Evolutionary conservation across 176 grass and related monocot species (phyloP), one percentile per base, ranked within the genome.

Genomic region (Miscanthus lutarioriparius): DNA sequence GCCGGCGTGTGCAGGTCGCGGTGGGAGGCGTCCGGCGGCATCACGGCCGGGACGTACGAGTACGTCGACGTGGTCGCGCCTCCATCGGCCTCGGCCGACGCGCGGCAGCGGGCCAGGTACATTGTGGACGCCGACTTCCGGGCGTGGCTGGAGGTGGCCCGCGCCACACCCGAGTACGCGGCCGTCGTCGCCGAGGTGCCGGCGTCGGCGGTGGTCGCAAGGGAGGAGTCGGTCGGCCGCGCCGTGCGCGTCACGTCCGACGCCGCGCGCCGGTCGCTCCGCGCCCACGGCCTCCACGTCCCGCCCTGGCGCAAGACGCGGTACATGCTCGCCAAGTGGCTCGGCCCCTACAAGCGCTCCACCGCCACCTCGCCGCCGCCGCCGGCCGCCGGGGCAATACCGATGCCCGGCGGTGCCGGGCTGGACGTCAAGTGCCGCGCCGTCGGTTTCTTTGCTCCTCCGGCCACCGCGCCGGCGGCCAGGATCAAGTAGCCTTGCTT

Each of bases 281-380:
- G 91, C 17, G 59, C 82, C 6, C 85, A 82, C 3, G 91, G 85
- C 20, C 89, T 98, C 54, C 92, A 98, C 85, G 82, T 98, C 43
- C 95, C 95, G 30, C 92, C 95, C 23, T 98, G 95, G 95, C 78
- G 95, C 37, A 98, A 98, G 85, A 93, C 75, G 16, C 82, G 92
- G 1, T 95, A 91, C 88, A 93, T 98, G 92, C 87, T 91, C 51
- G 92, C 92, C 90, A 98, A 98, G 86, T 98, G 95, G 92, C 95
- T 98, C 41, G 95, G 89, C 0, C 85, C 91, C 2, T 98, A 98
- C 87, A 92, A 94, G 74, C 75, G 97, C 44, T 91, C 87, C 17
- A 90, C 88, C 15, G 81, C 75, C 38, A 74, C 83, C 23, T 33
- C 83, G 16, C 54, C 79, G 20, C 39, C 80, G 32, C 0, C 72